phyloP scores from a whole-genome alignment of 1,139 yeast genomes.

The Diutina siamensis region DNA sequence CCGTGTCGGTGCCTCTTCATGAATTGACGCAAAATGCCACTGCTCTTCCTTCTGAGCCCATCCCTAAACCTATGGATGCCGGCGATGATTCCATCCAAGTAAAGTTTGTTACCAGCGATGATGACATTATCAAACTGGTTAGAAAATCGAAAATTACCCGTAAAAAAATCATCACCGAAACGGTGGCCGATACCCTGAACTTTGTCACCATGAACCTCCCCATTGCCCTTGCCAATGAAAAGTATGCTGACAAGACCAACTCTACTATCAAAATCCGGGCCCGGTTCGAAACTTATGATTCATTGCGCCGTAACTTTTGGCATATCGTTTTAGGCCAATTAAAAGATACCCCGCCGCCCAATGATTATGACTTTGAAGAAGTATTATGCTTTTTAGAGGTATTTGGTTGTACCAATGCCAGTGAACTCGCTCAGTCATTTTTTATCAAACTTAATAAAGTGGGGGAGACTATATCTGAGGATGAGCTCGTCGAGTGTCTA shows the following conservation, averaged over 20 bases:
- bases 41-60: neutral
- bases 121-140: slow-evolving; percentile 19
- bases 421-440: slow-evolving; percentile 31
- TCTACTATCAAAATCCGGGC: slow-evolving; percentile 54
- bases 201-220: slow-evolving; percentile 31
- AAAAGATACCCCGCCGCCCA: slow-evolving; percentile 24
- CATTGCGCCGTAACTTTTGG: slow-evolving; percentile 64
- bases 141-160: slow-evolving; percentile 19
- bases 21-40: slow-evolving; percentile 31
- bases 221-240: slow-evolving; percentile 21
- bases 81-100: slow-evolving; percentile 14
- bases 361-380: slow-evolving; percentile 32
- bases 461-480: slow-evolving; percentile 43
- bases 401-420: slow-evolving; percentile 47
- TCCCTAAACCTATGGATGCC: neutral
- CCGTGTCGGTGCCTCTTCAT: slow-evolving; percentile 38
- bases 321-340: slow-evolving; percentile 46
- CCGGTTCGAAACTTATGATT: slow-evolving; percentile 57
- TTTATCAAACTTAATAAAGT: slow-evolving; percentile 32
- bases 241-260: slow-evolving; percentile 24
- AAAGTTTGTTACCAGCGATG: no score
- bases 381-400: slow-evolving; percentile 48
- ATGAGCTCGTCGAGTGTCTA: slow-evolving; percentile 50
- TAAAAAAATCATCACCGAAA: slow-evolving; percentile 17
- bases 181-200: slow-evolving; percentile 28